phyloP scores from a whole-genome alignment of 2,329 filamentous ascomycete genomes.

The Calonectria pseudoturangicola region DNA sequence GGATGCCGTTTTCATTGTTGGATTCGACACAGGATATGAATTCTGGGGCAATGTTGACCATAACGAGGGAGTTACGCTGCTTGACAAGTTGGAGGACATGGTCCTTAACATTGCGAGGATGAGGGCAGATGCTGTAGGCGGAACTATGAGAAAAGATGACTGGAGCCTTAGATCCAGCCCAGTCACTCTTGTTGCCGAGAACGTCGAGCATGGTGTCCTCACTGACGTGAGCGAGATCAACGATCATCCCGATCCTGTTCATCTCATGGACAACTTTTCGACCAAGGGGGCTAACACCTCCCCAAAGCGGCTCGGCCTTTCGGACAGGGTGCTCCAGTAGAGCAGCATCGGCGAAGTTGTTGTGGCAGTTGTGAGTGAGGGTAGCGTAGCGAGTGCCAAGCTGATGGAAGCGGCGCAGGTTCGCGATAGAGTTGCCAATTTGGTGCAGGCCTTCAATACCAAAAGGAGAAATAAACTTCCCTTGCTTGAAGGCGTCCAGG shows the following conservation, averaged over 20 bases:
- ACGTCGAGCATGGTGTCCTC: constrained; percentile 91
- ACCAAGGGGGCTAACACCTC: constrained; percentile 83
- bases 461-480: constrained; percentile 84
- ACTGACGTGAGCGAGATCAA: constrained; percentile 86
- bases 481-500: constrained; percentile 74
- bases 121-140: constrained; percentile 86
- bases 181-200: constrained; percentile 77
- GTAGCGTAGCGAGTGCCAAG: constrained; percentile 92
- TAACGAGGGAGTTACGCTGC: constrained; percentile 83
- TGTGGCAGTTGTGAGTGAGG: constrained; percentile 95
- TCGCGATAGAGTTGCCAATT: constrained; percentile 88
- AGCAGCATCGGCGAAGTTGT: constrained; percentile 90
- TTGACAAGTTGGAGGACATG: constrained; percentile 87
- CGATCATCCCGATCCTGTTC: constrained; percentile 96
- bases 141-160: constrained; percentile 94
- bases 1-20: constrained; percentile 77
- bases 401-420: constrained; percentile 83
- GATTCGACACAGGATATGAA: constrained; percentile 85
- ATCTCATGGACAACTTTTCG: constrained; percentile 86
- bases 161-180: constrained; percentile 85
- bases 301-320: constrained; percentile 76
- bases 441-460: constrained; percentile 94
- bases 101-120: constrained; percentile 93
- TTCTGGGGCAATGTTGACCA: constrained; percentile 91
- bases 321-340: constrained; percentile 73